Base-by-base conservation (phyloP, 805 yeast genomes). In the Hanseniaspora vineae region DNA sequence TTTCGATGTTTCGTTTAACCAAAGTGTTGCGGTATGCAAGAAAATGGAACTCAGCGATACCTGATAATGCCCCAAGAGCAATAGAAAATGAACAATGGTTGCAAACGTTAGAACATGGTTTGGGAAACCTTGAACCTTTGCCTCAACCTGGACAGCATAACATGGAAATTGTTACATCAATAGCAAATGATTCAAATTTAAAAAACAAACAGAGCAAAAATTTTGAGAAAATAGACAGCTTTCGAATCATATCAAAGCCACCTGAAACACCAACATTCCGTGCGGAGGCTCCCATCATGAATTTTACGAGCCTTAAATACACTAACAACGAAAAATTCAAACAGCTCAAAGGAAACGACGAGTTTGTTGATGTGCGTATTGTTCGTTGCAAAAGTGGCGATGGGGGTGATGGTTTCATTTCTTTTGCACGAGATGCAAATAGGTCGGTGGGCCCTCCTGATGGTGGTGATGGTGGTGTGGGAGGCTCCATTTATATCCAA, bases 391-490 rank as follows among this genome's bases (percentile, higher is more conserved):
- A 37, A 37, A 37, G 40, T 37, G 98, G 98, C 0, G 70, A 67
- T 39, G 98, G 98, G 18, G 98, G 98, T 1, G 72, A 81, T 59
- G 98, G 98, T 6, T 71, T 76, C 32, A 81, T 87, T 0, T 83
- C 97, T 0, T 92, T 92, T 64, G 75, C 81, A 50, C 70, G 96
- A 53, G 97, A 87, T 54, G 84, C 95, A 3, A 85, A 88, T 39
- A 66, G 85, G 42, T 72, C 95, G 0, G 72, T 74, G 17, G 98
- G 98, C 0, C 97, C 98, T 0, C 95, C 98, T 0, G 95, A 89
- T 63, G 98, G 98, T n/a, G 98, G 98, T 10, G 97, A 92, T 66
- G 98, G 98, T 31, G 98, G 97, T 4, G 68, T 72, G 51, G 98
- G 98, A 19, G 98, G 98, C 2, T 73, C 81, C 46, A 74, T 92